Base-by-base conservation (phyloP, 208 protist species). In the Crithidia thermophila region DNA sequence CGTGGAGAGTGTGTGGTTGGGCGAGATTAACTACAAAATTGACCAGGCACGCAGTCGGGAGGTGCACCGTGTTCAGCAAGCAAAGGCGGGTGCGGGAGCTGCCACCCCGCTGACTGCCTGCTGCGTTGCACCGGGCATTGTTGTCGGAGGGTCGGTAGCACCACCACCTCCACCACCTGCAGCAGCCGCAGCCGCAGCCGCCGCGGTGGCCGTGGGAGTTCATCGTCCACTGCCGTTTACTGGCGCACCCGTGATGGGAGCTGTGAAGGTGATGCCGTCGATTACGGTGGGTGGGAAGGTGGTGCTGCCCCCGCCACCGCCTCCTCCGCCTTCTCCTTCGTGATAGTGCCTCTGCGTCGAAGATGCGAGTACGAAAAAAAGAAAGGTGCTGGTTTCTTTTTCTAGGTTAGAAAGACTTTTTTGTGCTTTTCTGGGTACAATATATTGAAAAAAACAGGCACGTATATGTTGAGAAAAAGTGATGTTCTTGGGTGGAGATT, bases 1-100 rank as follows among this genome's bases (percentile, higher is more conserved):
- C 18, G 72, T 80, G n/a, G 87, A 95, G 53, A 55, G 58, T 18
- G 63, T 67, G 56, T 88, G 80, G 87, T 4, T 95, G 18, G 37
- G 46, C 5, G 66, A 82, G 36, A 88, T 93, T 11, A 46, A 71
- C 25, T 65, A 72, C 9, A 55, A 67, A 33, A 69, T 95, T 3
- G 62, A 65, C 10, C 63, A 67, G 49, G 81, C 84, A 6, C 73
- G 75, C 20, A 53, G 27, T 23, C 43, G 31, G 18, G 63, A 63
- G 51, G 58, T 72, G 51, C 58, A 73, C 31, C 66, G 72, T 5
- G 51, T 51, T 11, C 76, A 85, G 36, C 73, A 84, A 61, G 27
- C n/a, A 8, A 45, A 63, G 34, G 72, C 72, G 0, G 87, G 81
- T 0, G 67, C 43, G 20, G 77, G 79, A 0, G 59, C 77, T 0